Evolutionary conservation across 1,139 yeast genomes (phyloP).

Genomic region (Saccharomycopsis hybrid): DNA sequence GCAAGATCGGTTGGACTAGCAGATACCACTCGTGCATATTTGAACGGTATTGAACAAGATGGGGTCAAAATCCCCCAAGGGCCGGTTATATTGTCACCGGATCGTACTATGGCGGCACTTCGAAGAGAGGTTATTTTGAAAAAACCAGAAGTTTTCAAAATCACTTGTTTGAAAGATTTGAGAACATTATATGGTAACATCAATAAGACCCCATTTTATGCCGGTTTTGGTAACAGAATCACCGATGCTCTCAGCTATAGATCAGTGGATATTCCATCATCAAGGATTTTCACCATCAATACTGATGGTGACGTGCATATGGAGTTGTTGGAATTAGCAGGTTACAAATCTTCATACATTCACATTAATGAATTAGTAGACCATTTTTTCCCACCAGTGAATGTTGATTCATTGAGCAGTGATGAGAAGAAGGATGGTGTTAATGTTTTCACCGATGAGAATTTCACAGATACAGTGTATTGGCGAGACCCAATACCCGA

Average conservation of each 20-base stretch:
- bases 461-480: constrained; percentile 78
- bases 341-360: constrained; percentile 81
- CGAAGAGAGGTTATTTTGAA: constrained; percentile 85
- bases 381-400: constrained; percentile 92
- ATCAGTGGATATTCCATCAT: constrained; percentile 90
- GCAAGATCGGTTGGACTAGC: constrained; percentile 97
- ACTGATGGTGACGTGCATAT: constrained; percentile 96
- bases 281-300: constrained; percentile 91
- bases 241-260: constrained; percentile 96
- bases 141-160: constrained; percentile 95
- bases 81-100: constrained; percentile 94
- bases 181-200: constrained; percentile 48
- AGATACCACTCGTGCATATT: constrained; percentile 81
- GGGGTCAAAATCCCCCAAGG: constrained; percentile 75
- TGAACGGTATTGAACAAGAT: constrained; percentile 71
- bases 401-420: constrained; percentile 25
- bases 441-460: constrained; percentile 47
- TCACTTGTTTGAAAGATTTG: constrained; percentile 92
- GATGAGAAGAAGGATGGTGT: constrained; percentile 30
- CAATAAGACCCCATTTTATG: constrained; percentile 74
- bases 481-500: constrained; percentile 83
- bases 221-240: constrained; percentile 95
- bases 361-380: constrained; percentile 92
- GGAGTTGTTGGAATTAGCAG: constrained; percentile 93
- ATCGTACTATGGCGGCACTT: constrained; percentile 93